These are phyloP conservation scores for Neurospora terricola DNA, from an alignment of 495 filamentous ascomycete species.

Conservation along the genomic window DNA sequence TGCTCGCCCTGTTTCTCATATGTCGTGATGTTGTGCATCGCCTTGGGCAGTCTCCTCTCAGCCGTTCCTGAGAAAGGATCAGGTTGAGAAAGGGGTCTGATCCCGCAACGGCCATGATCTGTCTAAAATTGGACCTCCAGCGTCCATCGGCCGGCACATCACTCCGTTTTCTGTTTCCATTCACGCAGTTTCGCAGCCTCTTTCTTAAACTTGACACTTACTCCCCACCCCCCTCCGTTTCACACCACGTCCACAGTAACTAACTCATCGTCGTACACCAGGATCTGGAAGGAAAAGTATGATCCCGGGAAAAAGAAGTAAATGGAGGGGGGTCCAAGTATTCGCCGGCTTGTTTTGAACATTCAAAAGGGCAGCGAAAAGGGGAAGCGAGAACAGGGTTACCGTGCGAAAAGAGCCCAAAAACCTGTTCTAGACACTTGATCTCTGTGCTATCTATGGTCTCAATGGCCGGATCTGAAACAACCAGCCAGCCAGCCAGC, in stretches of 20 bases:
- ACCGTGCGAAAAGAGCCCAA: background rate
- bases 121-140: background rate
- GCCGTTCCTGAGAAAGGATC: background rate
- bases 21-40: background rate
- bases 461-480: background rate
- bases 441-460: background rate
- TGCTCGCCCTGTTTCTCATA: background rate
- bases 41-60: background rate
- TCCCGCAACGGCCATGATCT: background rate
- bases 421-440: background rate
- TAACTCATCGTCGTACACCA: slow-evolving; percentile 21
- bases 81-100: background rate
- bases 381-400: background rate
- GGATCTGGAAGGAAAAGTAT: slow-evolving; percentile 98
- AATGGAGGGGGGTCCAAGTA: background rate
- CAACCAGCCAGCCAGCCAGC: background rate
- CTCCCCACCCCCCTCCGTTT: background rate
- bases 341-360: background rate
- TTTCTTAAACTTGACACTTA: background rate
- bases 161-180: background rate
- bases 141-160: background rate
- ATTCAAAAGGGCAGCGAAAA: background rate
- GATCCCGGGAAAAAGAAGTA: slow-evolving; percentile 47
- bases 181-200: background rate
- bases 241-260: background rate